These are phyloP conservation scores for Claviceps cyperi DNA, from an alignment of 2,329 filamentous ascomycete genomes.

Conservation along the genomic window DNA sequence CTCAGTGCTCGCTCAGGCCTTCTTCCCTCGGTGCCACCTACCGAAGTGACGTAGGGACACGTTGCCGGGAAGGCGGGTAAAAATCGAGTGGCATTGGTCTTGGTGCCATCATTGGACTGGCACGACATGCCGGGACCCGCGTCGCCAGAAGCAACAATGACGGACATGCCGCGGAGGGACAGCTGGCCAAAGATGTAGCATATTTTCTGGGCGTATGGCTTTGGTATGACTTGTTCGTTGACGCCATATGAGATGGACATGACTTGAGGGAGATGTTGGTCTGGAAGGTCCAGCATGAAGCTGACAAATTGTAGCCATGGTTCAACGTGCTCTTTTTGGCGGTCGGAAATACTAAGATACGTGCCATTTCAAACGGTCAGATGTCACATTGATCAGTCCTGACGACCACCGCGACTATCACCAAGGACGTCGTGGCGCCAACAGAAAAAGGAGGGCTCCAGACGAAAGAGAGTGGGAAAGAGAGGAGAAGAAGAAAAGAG, in stretches of 20 bases:
- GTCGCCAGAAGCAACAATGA: conserved; percentile 54
- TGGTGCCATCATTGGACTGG: conserved; percentile 20
- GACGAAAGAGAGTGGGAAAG: too few species aligned
- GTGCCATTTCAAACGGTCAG: background rate
- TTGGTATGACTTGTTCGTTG: conserved; percentile 48
- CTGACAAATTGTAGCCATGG: conserved; percentile 51
- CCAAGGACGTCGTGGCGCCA: too few species aligned
- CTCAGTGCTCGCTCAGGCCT: conserved; percentile 37
- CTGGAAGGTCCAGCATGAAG: conserved; percentile 40
- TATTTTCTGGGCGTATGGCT: conserved; percentile 35
- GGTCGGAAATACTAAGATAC: conserved; percentile 10
- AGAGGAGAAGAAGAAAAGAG: too few species aligned
- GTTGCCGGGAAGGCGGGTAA: conserved; percentile 21
- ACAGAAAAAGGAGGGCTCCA: too few species aligned
- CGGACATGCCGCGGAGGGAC: conserved; percentile 48
- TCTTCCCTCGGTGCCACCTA: conserved; percentile 40
- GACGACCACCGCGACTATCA: too few species aligned
- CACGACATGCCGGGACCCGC: conserved; percentile 22
- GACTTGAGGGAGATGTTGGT: conserved; percentile 43
- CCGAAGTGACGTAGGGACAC: conserved; percentile 47
- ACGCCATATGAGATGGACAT: conserved; percentile 59
- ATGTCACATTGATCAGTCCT: too few species aligned
- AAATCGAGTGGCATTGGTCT: conserved; percentile 17
- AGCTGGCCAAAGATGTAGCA: conserved; percentile 49
- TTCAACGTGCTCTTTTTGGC: conserved; percentile 37